A percentile compares a stretch with the other conserved stretches of the same genome.
Conservation (phyloP, 2,329 filamentous ascomycete species). For the Calonectria naviculata region DNA sequence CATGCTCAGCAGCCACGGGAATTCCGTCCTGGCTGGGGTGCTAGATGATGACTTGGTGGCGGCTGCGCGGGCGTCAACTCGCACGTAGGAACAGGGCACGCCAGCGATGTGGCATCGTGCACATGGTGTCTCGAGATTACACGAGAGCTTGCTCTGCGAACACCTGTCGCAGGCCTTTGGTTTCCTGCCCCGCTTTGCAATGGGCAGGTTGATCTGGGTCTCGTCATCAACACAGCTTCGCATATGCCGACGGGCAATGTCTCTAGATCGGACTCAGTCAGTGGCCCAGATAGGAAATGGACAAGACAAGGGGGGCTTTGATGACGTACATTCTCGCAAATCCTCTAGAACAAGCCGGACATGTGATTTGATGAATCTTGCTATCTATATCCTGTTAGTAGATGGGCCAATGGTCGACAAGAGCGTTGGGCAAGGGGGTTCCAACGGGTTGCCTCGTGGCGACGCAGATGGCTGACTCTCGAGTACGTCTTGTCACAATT, state of each 20-base stretch:
- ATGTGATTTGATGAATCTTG: background rate
- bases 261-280: background rate
- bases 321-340: constrained; percentile 13
- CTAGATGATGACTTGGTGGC: background rate
- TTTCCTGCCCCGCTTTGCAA: constrained; percentile 17
- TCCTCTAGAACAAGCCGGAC: constrained; percentile 21
- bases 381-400: constrained; percentile 12
- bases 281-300: background rate
- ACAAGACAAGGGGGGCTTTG: background rate
- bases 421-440: background rate
- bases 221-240: constrained; percentile 6
- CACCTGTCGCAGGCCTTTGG: constrained; percentile 18
- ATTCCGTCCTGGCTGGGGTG: background rate
- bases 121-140: constrained; percentile 12
- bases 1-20: constrained; percentile 13
- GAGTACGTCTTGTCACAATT: constrained; percentile 21
- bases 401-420: background rate
- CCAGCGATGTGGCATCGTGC: constrained; percentile 1
- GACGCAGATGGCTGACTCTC: constrained; percentile 18
- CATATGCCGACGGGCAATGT: constrained; percentile 22
- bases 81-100: constrained; percentile 9
- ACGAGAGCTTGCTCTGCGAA: constrained; percentile 13
- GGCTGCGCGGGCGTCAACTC: background rate
- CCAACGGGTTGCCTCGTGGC: constrained; percentile 24
- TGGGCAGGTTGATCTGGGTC: background rate